Base-by-base conservation (phyloP, 148 eudicot species). In the Camellia sinensis region DNA sequence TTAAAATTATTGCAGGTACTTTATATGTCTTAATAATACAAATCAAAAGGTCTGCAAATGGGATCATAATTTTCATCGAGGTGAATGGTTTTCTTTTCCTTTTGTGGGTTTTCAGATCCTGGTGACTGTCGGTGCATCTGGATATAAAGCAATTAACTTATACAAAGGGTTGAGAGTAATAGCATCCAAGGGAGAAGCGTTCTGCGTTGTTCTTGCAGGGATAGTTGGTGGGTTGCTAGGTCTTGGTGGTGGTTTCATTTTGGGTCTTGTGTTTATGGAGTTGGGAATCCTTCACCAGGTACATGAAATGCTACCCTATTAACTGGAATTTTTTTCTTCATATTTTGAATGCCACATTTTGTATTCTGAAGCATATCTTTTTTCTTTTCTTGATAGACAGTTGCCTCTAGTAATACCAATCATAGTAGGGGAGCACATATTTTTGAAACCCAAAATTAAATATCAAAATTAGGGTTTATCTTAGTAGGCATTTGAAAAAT, bases 161-260 rank as follows among this genome's bases (percentile, higher is more conserved):
- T 80, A 67, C 83, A 80, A 41, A 40, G 86, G 83, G 50, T 59
- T n/a, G 65, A 76, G 80, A 67, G 61, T 56, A 18, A 67, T 84
- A 15, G 74, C 83, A n/a, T 77, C 86, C 43, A 71, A 41, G 18
- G 83, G 86, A 41, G 67, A 77, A 12, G 69, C 75, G 21, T n/a
- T 4, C 17, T 64, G 77, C 63, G 88, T 83, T 9, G 43, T 86
- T 17, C 12, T 77, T n/a, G 88, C 85, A 76, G 88, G 88, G 15
- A 77, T 74, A 19, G 81, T 82, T 80, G 85, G 85, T 6, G 88
- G 88, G 10, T 73, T 79, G n/a, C 82, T 85, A n/a, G 87, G 85
- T 62, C 82, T 82, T 48, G 85, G 87, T 65, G 87, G 87, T 2
- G 87, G 87, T 21, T 80, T 85, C 70, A 82, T 85, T 45, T 61